Conservation (phyloP, 768 basidiomycete genomes). For the Lactarius trivialis region DNA sequence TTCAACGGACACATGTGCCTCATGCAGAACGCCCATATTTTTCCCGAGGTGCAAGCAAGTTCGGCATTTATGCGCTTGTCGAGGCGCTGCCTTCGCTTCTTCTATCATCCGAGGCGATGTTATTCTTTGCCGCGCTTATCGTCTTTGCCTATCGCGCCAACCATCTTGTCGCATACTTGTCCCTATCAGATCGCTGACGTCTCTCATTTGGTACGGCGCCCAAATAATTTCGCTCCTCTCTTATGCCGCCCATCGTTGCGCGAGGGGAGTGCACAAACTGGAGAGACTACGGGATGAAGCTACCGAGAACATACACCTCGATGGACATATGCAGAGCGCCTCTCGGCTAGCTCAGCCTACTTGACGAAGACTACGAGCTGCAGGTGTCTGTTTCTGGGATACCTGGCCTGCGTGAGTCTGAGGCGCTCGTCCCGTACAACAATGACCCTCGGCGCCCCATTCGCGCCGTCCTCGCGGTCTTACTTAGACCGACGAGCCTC, state of each 20-base stretch:
- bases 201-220: not conserved
- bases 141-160: slow-evolving; percentile 1
- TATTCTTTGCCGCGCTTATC: slow-evolving; percentile 1
- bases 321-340: not conserved
- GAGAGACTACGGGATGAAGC: not conserved
- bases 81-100: slow-evolving; percentile 28
- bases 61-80: slow-evolving; percentile 35
- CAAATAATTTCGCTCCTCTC: not conserved
- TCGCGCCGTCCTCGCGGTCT: not conserved
- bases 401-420: not conserved
- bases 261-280: no score
- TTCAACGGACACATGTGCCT: not conserved
- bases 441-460: not conserved
- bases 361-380: not conserved
- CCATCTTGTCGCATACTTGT: not conserved
- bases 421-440: not conserved
- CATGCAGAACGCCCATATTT: slow-evolving; percentile 20
- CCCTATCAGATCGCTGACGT: not conserved
- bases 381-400: not conserved
- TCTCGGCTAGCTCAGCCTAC: not conserved
- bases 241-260: not conserved
- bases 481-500: not conserved
- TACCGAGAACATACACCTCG: not conserved
- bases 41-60: slow-evolving; percentile 35
- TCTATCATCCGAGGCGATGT: not conserved